phyloP scores from a whole-genome alignment of 257 asterid genomes.

The Plantago ovata region DNA sequence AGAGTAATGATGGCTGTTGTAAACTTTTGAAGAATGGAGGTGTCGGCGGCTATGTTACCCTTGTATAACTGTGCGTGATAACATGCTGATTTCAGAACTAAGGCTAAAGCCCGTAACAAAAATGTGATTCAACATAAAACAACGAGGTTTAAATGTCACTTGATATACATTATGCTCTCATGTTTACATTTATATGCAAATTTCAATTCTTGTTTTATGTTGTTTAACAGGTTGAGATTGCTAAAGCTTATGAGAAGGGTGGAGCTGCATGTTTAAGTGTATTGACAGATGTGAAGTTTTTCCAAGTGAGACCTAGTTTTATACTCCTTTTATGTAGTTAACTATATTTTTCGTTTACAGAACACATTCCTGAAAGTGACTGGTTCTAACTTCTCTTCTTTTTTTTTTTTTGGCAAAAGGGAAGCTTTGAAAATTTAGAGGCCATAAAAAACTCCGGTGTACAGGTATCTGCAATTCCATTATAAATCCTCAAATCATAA shows the following conservation, averaged over 20 bases:
- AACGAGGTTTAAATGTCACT: too few species aligned
- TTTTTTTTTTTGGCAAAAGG: constrained; percentile 35
- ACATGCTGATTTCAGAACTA: not conserved
- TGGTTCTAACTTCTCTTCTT: too few species aligned
- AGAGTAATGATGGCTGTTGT: too few species aligned
- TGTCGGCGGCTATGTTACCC: too few species aligned
- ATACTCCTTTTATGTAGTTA: not conserved
- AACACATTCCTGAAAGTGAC: too few species aligned
- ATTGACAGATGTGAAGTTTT: constrained; percentile 74
- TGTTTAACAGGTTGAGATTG: constrained; percentile 67
- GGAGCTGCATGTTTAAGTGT: constrained; percentile 97
- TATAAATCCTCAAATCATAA: constrained; percentile 4
- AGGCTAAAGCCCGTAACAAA: too few species aligned
- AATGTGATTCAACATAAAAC: too few species aligned
- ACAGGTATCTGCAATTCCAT: constrained; percentile 36
- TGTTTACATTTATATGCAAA: not conserved
- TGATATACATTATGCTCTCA: too few species aligned
- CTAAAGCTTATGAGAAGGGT: constrained; percentile 91
- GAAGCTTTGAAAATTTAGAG: constrained; percentile 85
- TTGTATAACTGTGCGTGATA: too few species aligned
- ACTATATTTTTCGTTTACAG: not conserved
- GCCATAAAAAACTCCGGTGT: constrained; percentile 71
- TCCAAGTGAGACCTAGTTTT: constrained; percentile 49
- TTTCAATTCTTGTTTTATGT: constrained; percentile 6
- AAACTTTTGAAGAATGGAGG: too few species aligned